These are phyloP conservation scores for Botrytis squamosa DNA, from an alignment of 2,329 filamentous ascomycete genomes.

Conservation along the genomic window DNA sequence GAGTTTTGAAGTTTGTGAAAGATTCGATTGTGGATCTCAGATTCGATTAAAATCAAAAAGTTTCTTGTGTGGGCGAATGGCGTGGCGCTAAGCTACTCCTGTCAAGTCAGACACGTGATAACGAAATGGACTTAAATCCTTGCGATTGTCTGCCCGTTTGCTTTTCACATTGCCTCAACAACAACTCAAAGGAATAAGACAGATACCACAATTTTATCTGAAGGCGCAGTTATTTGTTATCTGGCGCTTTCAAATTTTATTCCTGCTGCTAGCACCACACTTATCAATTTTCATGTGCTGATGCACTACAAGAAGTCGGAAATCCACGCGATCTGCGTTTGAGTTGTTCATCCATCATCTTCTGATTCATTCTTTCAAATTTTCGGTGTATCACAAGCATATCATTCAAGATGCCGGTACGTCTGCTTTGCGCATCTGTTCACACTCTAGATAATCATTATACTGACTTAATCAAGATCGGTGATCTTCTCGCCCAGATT, in stretches of 20 bases:
- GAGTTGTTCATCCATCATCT: slow-evolving; percentile 17
- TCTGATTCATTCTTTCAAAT: slow-evolving; percentile 11
- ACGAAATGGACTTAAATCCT: slow-evolving; percentile 13
- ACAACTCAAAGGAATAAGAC: slow-evolving; percentile 16
- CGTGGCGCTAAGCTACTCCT: slow-evolving; percentile 6
- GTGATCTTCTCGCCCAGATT: slow-evolving; percentile 61
- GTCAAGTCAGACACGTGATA: not conserved
- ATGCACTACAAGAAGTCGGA: slow-evolving; percentile 23
- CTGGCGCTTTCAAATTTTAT: slow-evolving; percentile 4
- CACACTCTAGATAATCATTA: slow-evolving; percentile 18
- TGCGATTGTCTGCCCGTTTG: not conserved
- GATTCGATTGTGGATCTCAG: slow-evolving; percentile 19
- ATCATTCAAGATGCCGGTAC: slow-evolving; percentile 34
- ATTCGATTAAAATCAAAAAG: slow-evolving; percentile 21
- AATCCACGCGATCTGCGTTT: slow-evolving; percentile 30
- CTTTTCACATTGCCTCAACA: slow-evolving; percentile 14
- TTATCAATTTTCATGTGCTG: slow-evolving; percentile 21
- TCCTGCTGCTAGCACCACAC: not conserved
- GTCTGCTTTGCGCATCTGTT: slow-evolving; percentile 17
- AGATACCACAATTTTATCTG: not conserved
- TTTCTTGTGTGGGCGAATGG: slow-evolving; percentile 15
- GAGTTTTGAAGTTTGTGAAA: slow-evolving; percentile 20
- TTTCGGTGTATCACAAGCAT: slow-evolving; percentile 16
- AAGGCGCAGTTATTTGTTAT: slow-evolving; percentile 3
- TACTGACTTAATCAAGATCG: slow-evolving; percentile 45